Percentiles rank a stretch among this genome's conserved stretches.
These are phyloP conservation scores for Triticum aestivum DNA, from an alignment of 176 grass and related monocot genomes.

Conservation along the genomic window DNA sequence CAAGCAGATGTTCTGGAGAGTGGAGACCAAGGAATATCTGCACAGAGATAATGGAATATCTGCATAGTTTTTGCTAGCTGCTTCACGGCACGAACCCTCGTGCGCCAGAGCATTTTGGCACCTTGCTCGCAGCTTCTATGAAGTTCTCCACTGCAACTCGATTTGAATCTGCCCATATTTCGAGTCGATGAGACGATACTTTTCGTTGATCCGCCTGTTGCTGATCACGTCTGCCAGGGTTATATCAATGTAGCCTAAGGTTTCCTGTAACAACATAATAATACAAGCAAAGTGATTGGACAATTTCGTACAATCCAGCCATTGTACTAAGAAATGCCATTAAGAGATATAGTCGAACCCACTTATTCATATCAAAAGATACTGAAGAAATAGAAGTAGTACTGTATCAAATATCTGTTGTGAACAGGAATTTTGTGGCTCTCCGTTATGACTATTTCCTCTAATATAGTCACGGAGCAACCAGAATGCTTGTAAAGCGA, in stretches of 20 bases:
- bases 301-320: background rate
- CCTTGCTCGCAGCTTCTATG: constrained; percentile 36
- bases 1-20: constrained; percentile 6
- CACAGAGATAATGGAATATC: constrained; percentile 13
- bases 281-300: background rate
- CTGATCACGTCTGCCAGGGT: constrained; percentile 64
- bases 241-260: constrained; percentile 71
- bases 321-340: background rate
- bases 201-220: constrained; percentile 78
- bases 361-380: background rate
- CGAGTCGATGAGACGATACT: constrained; percentile 73
- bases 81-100: background rate
- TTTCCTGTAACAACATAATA: constrained; percentile 58
- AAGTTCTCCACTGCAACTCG: constrained; percentile 87
- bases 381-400: background rate
- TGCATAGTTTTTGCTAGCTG: constrained; percentile 24
- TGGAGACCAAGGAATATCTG: background rate
- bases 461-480: background rate
- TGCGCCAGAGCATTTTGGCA: background rate
- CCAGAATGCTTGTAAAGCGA: background rate
- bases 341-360: background rate
- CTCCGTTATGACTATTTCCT: background rate
- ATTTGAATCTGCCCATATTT: constrained; percentile 88
- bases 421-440: background rate
- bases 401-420: background rate